Base-by-base conservation (phyloP, 257 asterid genomes). In the Phtheirospermum japonicum region DNA sequence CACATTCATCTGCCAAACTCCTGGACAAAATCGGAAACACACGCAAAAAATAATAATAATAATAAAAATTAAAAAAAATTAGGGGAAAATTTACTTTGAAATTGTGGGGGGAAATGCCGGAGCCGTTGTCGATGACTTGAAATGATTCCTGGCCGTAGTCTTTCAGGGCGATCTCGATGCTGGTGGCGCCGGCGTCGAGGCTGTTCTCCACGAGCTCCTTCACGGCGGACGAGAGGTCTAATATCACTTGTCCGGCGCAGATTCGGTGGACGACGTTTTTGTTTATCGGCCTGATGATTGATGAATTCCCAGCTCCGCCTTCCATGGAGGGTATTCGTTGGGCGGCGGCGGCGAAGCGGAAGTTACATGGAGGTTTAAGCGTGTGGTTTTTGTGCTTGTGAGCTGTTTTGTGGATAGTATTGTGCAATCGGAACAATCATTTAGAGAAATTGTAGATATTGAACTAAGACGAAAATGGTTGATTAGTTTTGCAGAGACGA, bases 191-290 rank as follows among this genome's bases (percentile, higher is more conserved):
- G 63, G 96, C 95, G 54, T 93, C 99, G 55, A 93, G 83, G 92
- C 99, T 93, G 86, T 93, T 93, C 81, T 93, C 99, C 9, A 93
- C 94, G 70, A 93, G 92, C 81, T 89, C 99, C 88, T 89, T 93
- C 59, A 93, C 96, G 42, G 97, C 97, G 34, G 99, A 89, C 30
- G 97, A 78, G 50, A 93, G 95, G 87, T 85, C 97, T 5, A 93
- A 11, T 36, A 93, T 89, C 52, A 93, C 97, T 71, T 93, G 97
- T 6, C 99, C 97, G 7, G 99, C 83, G 74, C 91, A 85, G 48
- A 93, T 89, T 19, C 89, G 76, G 77, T 87, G 96, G 65, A 85
- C 96, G 4, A 82, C 85, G 46, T 80, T 77, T 65, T 81, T 93
- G 73, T 76, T 78, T 67, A 93, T 85, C 19, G 95, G 82, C 73